Evolutionary conservation across 352 stramenopile genomes (phyloP).

Genomic region (Phytophthora pluvialis): DNA sequence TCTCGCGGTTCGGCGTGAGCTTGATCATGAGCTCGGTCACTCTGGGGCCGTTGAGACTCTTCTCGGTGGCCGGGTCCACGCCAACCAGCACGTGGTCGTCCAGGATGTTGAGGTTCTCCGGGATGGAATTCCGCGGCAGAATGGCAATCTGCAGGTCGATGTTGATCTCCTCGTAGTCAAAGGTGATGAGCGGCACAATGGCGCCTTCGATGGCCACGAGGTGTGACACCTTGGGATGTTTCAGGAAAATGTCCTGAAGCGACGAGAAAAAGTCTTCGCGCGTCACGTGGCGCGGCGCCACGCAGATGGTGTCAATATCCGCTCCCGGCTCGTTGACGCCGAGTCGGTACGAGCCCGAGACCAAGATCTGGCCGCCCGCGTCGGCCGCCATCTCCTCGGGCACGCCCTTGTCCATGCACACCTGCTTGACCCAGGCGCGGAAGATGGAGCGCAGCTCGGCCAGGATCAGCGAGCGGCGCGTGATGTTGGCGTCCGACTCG

Average conservation of each 20-base stretch:
- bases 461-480: slow-evolving; percentile 84
- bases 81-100: slow-evolving; percentile 90
- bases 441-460: slow-evolving; percentile 87
- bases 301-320: slow-evolving; percentile 98
- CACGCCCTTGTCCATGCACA: slow-evolving; percentile 85
- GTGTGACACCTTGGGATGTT: slow-evolving; percentile 92
- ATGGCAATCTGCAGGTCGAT: slow-evolving; percentile 99
- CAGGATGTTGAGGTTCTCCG: slow-evolving; percentile 90
- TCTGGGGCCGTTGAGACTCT: slow-evolving; percentile 90
- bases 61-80: slow-evolving; percentile 88
- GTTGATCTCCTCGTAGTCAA: slow-evolving; percentile 99
- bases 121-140: slow-evolving; percentile 91
- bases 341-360: slow-evolving; percentile 95
- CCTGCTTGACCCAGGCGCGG: slow-evolving; percentile 84
- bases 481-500: slow-evolving; percentile 83
- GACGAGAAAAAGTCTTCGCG: slow-evolving; percentile 97
- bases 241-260: slow-evolving; percentile 92
- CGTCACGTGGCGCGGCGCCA: slow-evolving; percentile 95
- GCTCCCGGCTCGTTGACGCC: slow-evolving; percentile 97
- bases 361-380: slow-evolving; percentile 87
- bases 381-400: slow-evolving; percentile 88
- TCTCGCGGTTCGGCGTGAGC: slow-evolving; percentile 85
- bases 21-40: slow-evolving; percentile 94
- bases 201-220: slow-evolving; percentile 89
- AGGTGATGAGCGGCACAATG: slow-evolving; percentile 97